Conservation (phyloP, 768 basidiomycete species). For the Imleria badia region DNA sequence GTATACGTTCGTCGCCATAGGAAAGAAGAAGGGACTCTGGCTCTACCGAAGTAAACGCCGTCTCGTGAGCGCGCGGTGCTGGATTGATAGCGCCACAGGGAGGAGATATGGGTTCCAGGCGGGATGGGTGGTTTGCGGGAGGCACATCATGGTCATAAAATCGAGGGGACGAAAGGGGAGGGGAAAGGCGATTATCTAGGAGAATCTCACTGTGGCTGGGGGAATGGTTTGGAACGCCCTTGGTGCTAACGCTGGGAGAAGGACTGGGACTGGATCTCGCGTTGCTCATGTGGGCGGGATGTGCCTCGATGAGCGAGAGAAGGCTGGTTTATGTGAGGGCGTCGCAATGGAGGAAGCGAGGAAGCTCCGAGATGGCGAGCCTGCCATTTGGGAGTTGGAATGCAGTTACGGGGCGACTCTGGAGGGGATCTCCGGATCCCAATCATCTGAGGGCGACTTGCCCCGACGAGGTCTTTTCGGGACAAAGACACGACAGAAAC, state of each 20-base stretch:
- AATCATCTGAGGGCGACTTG: constrained; percentile 13
- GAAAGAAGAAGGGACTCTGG: constrained; percentile 27
- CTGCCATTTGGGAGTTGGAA: constrained; percentile 23
- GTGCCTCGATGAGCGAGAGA: background rate
- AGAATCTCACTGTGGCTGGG: background rate
- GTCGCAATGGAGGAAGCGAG: constrained; percentile 4
- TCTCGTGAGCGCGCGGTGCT: background rate
- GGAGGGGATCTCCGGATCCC: constrained; percentile 13
- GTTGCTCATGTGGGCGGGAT: background rate
- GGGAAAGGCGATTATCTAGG: background rate
- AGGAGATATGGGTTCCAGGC: background rate
- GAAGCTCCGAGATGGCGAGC: background rate
- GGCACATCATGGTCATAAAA: background rate
- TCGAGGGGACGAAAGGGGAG: background rate
- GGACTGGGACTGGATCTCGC: background rate
- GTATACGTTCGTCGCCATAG: constrained; percentile 1
- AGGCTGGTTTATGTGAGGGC: background rate
- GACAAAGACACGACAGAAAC: constrained; percentile 5
- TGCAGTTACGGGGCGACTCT: constrained; percentile 2
- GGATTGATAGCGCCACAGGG: background rate
- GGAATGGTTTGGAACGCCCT: background rate
- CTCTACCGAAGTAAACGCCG: background rate
- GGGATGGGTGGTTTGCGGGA: background rate
- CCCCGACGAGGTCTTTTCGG: constrained; percentile 25
- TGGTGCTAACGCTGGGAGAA: background rate